These are phyloP conservation scores for Funneliformis mosseae DNA, from an alignment of 192 early-diverging fungal species.

Conservation along the genomic window DNA sequence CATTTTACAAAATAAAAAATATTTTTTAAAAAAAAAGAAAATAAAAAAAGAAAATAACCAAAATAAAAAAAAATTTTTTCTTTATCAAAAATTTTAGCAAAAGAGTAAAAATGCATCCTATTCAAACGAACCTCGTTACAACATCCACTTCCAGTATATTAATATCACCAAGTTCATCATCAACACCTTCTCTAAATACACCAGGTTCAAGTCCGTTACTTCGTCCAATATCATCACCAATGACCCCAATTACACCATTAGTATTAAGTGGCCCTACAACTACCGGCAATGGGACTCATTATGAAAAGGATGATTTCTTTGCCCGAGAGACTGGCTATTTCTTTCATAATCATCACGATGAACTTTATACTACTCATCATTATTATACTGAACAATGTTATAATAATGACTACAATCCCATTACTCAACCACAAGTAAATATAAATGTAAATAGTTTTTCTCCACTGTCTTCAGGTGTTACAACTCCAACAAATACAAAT, in stretches of 20 bases:
- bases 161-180: neutral
- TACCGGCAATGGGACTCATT: too few species aligned
- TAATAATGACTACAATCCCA: neutral
- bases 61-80: too few species aligned
- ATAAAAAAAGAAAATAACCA: too few species aligned
- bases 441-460: neutral
- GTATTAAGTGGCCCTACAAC: neutral
- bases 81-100: too few species aligned
- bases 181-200: neutral
- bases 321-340: neutral
- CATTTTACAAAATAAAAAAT: too few species aligned
- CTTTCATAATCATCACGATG: constrained; percentile 1
- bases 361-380: neutral
- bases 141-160: neutral
- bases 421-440: neutral
- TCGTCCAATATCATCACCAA: constrained; percentile 7
- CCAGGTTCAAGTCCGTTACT: constrained; percentile 18
- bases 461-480: neutral
- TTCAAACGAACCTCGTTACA: neutral
- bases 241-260: constrained; percentile 28
- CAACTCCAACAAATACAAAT: neutral
- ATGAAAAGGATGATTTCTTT: neutral
- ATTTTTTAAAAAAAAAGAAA: too few species aligned
- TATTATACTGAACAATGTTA: neutral
- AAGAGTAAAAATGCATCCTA: neutral